These are phyloP conservation scores for Aspergillus hortae DNA, from an alignment of 2,329 filamentous ascomycete species.

Conservation along the genomic window DNA sequence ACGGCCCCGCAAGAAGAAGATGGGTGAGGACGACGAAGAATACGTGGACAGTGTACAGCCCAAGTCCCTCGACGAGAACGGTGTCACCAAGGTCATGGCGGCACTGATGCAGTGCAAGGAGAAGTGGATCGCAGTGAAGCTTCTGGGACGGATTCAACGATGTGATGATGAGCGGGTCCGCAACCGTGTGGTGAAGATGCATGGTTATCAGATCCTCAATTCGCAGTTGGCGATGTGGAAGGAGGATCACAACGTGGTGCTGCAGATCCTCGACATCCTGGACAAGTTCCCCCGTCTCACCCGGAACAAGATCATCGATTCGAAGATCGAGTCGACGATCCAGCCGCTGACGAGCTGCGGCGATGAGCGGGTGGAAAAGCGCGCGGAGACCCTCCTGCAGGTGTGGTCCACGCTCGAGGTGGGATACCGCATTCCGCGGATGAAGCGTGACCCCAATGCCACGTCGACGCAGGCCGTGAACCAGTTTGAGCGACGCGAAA, in stretches of 20 bases:
- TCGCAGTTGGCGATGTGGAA: conserved; percentile 79
- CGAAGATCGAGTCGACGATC: conserved; percentile 85
- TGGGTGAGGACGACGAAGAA: conserved; percentile 86
- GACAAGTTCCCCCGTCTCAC: conserved; percentile 86
- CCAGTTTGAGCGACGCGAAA: conserved; percentile 58
- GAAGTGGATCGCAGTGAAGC: conserved; percentile 97
- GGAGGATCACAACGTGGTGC: conserved; percentile 82
- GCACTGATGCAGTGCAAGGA: conserved; percentile 97
- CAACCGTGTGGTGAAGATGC: conserved; percentile 88
- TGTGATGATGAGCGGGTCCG: conserved; percentile 83
- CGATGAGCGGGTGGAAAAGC: conserved; percentile 70
- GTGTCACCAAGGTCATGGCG: conserved; percentile 92
- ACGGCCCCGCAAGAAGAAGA: conserved; percentile 89
- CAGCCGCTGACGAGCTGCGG: conserved; percentile 63
- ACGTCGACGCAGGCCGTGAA: conserved; percentile 55
- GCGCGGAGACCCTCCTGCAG: conserved; percentile 68
- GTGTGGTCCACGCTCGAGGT: conserved; percentile 88
- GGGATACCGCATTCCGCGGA: conserved; percentile 87
- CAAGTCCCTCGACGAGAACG: conserved; percentile 73
- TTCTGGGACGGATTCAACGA: conserved; percentile 81
- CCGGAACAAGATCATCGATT: conserved; percentile 94
- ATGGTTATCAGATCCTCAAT: conserved; percentile 93
- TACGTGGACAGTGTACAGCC: conserved; percentile 88
- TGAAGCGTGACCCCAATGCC: conserved; percentile 73
- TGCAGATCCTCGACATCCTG: conserved; percentile 86